These are phyloP conservation scores for Lasiosphaeris hirsuta DNA, from an alignment of 495 filamentous ascomycete genomes.

Conservation along the genomic window DNA sequence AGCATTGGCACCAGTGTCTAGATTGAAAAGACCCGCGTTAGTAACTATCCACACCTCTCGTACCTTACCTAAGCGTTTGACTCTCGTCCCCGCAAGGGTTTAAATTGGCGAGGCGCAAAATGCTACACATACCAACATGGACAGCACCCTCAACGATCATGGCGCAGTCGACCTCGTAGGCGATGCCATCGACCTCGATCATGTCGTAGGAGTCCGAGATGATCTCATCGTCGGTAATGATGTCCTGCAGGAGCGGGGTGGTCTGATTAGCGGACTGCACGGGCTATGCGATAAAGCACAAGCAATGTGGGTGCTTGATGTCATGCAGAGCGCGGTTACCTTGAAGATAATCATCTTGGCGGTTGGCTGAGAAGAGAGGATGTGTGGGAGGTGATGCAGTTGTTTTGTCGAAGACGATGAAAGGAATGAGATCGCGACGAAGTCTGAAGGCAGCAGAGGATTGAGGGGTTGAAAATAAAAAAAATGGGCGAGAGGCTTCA, in stretches of 20 bases:
- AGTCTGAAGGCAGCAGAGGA: constrained; percentile 6
- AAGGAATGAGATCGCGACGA: constrained; percentile 5
- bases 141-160: constrained; percentile 76
- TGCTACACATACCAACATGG: constrained; percentile 59
- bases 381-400: not conserved
- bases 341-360: constrained; percentile 87
- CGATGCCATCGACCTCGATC: constrained; percentile 67
- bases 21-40: not conserved
- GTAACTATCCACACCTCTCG: too few species aligned
- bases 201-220: constrained; percentile 89
- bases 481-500: constrained; percentile 6
- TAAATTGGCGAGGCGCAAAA: not conserved
- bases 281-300: not conserved
- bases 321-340: constrained; percentile 58
- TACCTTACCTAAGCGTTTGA: not conserved
- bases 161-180: constrained; percentile 85
- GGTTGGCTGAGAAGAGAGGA: constrained; percentile 19
- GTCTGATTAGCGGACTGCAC: constrained; percentile 11
- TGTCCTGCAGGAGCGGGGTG: constrained; percentile 57
- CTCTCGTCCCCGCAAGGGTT: not conserved
- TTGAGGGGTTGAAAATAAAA: constrained; percentile 18
- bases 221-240: constrained; percentile 88
- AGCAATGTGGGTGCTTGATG: not conserved
- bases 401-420: constrained; percentile 10
- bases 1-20: constrained; percentile 93